These are phyloP conservation scores for Chenopodium formosanum DNA, from an alignment of 148 eudicot species.

Conservation along the genomic window DNA sequence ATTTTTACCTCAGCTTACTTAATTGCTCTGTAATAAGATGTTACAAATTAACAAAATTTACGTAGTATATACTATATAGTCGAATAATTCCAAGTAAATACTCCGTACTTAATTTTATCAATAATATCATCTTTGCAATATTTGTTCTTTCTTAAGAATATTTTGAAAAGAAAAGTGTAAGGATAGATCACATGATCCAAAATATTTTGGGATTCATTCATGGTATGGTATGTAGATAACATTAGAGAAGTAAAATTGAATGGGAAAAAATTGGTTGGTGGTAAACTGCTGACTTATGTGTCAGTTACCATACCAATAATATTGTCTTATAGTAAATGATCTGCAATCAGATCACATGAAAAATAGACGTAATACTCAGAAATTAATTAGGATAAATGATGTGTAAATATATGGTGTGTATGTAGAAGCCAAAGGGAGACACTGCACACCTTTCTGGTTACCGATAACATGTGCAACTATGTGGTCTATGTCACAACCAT, in stretches of 20 bases:
- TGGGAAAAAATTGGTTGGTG: not conserved
- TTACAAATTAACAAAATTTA: too few species aligned
- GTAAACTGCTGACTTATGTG: not conserved
- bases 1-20: too few species aligned
- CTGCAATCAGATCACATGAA: not conserved
- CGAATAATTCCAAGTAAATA: too few species aligned
- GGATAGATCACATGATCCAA: too few species aligned
- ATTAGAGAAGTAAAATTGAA: not conserved
- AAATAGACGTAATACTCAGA: not conserved
- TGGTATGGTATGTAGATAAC: not conserved
- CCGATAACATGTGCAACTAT: constrained; percentile 18
- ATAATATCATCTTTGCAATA: too few species aligned
- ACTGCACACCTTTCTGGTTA: constrained; percentile 1
- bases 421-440: constrained; percentile 12
- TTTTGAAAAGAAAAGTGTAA: not conserved
- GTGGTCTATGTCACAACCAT: constrained; percentile 6
- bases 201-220: not conserved
- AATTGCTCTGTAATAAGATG: too few species aligned
- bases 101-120: too few species aligned
- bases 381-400: not conserved
- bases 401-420: not conserved
- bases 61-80: too few species aligned
- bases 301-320: not conserved
- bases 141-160: too few species aligned
- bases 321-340: not conserved